phyloP scores from a whole-genome alignment of 495 filamentous ascomycete species.

The Ramalina intermedia region DNA sequence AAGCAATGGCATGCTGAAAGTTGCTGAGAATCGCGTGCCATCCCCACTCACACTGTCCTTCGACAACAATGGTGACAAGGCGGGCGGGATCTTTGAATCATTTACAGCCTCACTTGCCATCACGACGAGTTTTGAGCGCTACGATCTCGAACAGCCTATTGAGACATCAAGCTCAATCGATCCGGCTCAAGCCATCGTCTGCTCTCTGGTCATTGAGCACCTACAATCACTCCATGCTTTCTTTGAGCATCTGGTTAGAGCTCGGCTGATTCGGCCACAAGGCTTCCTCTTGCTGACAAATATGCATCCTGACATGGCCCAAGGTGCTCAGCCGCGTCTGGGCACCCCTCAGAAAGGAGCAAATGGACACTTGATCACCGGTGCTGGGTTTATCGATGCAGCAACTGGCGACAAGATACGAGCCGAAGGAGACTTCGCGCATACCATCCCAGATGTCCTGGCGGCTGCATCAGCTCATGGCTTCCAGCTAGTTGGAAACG shows the following conservation, averaged over 20 bases:
- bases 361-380: neutral
- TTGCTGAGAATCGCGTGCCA: neutral
- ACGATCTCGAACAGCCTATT: neutral
- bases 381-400: neutral
- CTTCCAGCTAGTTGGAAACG: neutral
- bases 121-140: neutral
- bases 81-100: neutral
- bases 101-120: neutral
- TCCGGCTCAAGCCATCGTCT: neutral
- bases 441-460: neutral
- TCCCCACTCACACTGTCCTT: neutral
- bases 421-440: neutral
- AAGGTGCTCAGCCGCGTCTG: neutral
- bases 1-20: neutral
- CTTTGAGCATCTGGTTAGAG: neutral
- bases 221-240: neutral
- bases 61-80: neutral
- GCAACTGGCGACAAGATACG: neutral
- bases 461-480: neutral
- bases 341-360: neutral
- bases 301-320: conserved; percentile 2
- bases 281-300: conserved; percentile 1
- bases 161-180: neutral
- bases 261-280: neutral
- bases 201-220: neutral